phyloP scores from a whole-genome alignment of 2,329 filamentous ascomycete species.

The Penicillium sp. region DNA sequence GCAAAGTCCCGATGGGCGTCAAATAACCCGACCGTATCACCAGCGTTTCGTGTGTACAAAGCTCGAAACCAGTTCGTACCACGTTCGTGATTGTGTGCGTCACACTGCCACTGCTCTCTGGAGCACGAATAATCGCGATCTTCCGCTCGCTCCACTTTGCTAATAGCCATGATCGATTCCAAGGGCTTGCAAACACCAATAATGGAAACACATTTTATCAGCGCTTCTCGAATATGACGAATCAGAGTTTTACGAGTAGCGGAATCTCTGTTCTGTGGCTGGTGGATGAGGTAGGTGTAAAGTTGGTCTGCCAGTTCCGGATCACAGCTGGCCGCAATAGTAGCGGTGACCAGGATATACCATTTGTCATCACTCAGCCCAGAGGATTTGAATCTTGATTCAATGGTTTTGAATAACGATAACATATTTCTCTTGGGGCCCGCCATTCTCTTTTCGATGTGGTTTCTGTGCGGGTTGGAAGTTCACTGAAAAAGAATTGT shows the following conservation, averaged over 20 bases:
- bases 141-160: conserved; percentile 52
- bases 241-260: conserved; percentile 34
- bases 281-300: conserved; percentile 56
- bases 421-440: too few species aligned
- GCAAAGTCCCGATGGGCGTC: conserved; percentile 54
- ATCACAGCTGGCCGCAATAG: conserved; percentile 52
- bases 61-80: conserved; percentile 58
- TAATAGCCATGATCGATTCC: conserved; percentile 59
- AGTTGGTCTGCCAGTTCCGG: conserved; percentile 54
- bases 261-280: conserved; percentile 44
- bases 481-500: too few species aligned
- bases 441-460: too few species aligned
- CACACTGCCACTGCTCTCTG: conserved; percentile 59
- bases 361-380: conserved; percentile 28
- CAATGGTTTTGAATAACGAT: neutral
- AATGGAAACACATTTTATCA: conserved; percentile 60
- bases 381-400: conserved; percentile 28
- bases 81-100: conserved; percentile 54
- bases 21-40: conserved; percentile 32
- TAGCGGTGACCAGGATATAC: conserved; percentile 41
- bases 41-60: conserved; percentile 55
- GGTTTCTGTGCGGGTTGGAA: too few species aligned
- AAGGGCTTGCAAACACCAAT: conserved; percentile 65
- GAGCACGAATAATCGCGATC: conserved; percentile 59
- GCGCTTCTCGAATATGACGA: conserved; percentile 52